Evolutionary conservation across 179 eudicot genomes (phyloP), one percentile per base, ranked within the genome.

Genomic region (Spinacia oleracea): DNA sequence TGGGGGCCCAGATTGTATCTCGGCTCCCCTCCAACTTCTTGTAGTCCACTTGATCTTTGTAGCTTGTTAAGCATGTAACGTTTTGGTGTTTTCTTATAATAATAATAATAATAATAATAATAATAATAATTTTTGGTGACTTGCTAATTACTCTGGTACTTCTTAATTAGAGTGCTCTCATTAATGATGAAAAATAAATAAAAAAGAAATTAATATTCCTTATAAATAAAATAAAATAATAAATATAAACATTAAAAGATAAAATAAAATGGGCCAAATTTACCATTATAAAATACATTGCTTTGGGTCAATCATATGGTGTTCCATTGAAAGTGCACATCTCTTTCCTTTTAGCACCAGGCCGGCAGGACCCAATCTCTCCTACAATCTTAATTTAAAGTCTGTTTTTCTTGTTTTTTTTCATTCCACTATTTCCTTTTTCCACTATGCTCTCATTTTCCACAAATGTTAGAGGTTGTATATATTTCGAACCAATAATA

Each of bases 241-340:
- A 0, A 29, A 23, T n/a, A n/a, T n/a, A n/a, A n/a, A n/a, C n/a
- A n/a, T n/a, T n/a, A n/a, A 10, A 78, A 59, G 2, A 42, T 10
- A 40, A 45, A 45, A 27, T 18, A n/a, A 31, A 48, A 69, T 9
- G 16, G 51, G 63, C 10, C 6, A 20, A 20, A 34, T 7, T 10
- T 66, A 34, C 25, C 18, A 38, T 32, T 45, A 27, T 53, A 12
- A 38, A 35, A 40, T 21, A n/a, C 10, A 21, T 79, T 62, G 51
- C 45, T 72, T 48, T 45, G 58, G 72, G 62, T 35, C 50, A 66
- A 25, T 66, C 81, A 51, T 72, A 46, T 45, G 16, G 18, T 58
- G 69, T 78, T 72, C 58, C 69, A 31, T 78, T 56, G 53, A 79
- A 79, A 35, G 51, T 62, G 72, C 77, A 63, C 45, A 67, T 79